These are phyloP conservation scores for Fomes fomentarius DNA, from an alignment of 1,284 basidiomycete genomes.

Conservation along the genomic window DNA sequence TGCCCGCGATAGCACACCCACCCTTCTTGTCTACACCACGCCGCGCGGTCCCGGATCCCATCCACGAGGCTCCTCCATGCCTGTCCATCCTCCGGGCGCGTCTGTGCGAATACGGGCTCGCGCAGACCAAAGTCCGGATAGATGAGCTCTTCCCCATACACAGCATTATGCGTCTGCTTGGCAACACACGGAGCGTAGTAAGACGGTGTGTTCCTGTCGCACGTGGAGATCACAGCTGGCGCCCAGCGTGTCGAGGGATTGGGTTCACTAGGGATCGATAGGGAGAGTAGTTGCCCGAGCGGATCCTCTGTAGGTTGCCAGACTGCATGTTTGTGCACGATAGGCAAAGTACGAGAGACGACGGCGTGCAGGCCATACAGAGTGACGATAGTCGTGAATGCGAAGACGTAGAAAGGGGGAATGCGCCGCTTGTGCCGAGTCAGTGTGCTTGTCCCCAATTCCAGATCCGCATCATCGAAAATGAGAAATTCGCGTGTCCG, in stretches of 20 bases:
- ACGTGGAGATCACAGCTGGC: neutral
- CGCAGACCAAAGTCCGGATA: slow-evolving; percentile 14
- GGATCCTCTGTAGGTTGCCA: too few relatives aligned
- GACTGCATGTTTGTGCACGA: too few relatives aligned
- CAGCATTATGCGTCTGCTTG: slow-evolving; percentile 1
- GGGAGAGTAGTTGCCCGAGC: too few relatives aligned
- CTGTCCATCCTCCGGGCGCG: neutral
- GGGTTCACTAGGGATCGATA: too few relatives aligned
- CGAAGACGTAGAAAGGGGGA: too few relatives aligned
- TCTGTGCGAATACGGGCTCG: slow-evolving; percentile 6
- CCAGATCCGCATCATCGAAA: too few relatives aligned
- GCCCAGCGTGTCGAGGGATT: neutral
- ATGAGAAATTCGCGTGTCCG: too few relatives aligned
- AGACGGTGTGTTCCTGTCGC: neutral
- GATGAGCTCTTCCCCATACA: slow-evolving; percentile 9
- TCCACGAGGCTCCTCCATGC: slow-evolving; percentile 3
- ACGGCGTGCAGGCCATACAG: too few relatives aligned
- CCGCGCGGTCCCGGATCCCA: slow-evolving; percentile 7
- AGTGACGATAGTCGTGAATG: too few relatives aligned
- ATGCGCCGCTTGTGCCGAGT: too few relatives aligned
- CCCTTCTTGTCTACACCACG: slow-evolving; percentile 1
- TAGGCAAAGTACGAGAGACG: too few relatives aligned
- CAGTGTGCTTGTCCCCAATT: too few relatives aligned
- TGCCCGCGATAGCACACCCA: slow-evolving; percentile 14
- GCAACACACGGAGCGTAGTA: slow-evolving; percentile 10